Base-by-base conservation (phyloP, 148 eudicot genomes). In the Camellia sinensis region DNA sequence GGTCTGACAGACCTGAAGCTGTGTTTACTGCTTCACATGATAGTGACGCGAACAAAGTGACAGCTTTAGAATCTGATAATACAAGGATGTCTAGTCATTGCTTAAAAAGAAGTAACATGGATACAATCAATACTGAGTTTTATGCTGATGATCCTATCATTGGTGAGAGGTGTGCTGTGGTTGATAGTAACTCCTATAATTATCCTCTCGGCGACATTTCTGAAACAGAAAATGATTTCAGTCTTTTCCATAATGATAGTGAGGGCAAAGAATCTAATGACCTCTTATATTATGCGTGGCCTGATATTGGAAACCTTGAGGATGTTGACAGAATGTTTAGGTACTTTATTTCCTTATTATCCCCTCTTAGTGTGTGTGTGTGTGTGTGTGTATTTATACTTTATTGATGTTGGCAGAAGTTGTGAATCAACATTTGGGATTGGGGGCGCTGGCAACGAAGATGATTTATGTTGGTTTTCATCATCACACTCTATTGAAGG, bases 241-340 rank as follows among this genome's bases (percentile, higher is more conserved):
- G 79, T 72, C 86, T 93, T 82, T 81, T 89, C 59, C 84, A 88
- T 59, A 87, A 83, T 73, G 85, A 75, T 78, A 75, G 74, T 56
- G 85, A 84, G 76, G 90, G 77, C 61, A 88, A 91, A 82, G 92
- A 86, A 65, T 86, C 88, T 85, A 79, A 79, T 76, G 98, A 95
- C 79, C 82, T 88, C 60, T 84, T 89, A 79, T 86, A 75, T 72
- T 91, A 90, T 82, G 87, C 81, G 54, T 96, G 99, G 99, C 86
- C 91, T 64, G 93, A 92, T 18, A 87, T 96, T 53, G 95, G 85
- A 73, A 93, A 89, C 79, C 91, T 96, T 81, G 97, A 96, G 80
- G 99, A 96, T 83, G 94, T 96, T 67, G 98, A 96, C 87, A 83
- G 84, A 88, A 91, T 96, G 92, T 90, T 96, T 78, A 93, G 99